These are phyloP conservation scores for Lomentospora prolificans DNA, from an alignment of 2,329 filamentous ascomycete species.

Conservation along the genomic window DNA sequence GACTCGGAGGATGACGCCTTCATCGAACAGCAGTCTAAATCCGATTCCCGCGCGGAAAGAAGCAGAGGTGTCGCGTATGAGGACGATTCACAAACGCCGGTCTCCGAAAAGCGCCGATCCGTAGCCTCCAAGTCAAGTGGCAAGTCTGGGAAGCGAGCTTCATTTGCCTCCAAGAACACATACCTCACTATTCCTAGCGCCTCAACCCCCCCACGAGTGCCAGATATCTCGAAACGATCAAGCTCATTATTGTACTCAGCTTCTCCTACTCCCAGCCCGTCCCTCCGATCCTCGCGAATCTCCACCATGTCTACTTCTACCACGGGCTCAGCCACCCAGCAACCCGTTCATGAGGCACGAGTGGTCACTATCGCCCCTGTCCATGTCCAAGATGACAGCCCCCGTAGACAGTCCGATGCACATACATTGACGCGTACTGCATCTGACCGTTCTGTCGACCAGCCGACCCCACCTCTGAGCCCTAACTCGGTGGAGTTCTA, in stretches of 20 bases:
- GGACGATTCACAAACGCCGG: not conserved
- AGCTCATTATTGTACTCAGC: constrained; percentile 18
- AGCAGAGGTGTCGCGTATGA: not conserved
- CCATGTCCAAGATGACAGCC: constrained; percentile 11
- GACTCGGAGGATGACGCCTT: constrained; percentile 43
- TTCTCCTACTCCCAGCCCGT: constrained; percentile 10
- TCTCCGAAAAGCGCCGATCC: constrained; percentile 4
- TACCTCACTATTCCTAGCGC: constrained; percentile 30
- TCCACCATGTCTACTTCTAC: constrained; percentile 25
- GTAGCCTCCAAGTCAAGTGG: constrained; percentile 19
- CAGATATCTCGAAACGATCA: constrained; percentile 11
- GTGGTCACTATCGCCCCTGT: constrained; percentile 26
- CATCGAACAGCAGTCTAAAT: constrained; percentile 13
- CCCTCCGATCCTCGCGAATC: constrained; percentile 18
- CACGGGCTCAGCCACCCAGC: constrained; percentile 14
- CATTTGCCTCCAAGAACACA: constrained; percentile 29
- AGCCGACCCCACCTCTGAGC: constrained; percentile 40
- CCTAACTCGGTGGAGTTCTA: constrained; percentile 42
- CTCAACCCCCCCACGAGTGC: not conserved
- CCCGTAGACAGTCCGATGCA: constrained; percentile 6
- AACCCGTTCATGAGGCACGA: constrained; percentile 27
- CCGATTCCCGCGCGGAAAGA: not conserved
- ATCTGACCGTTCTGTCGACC: constrained; percentile 19
- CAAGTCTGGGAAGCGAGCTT: constrained; percentile 28
- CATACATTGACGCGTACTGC: constrained; percentile 7